phyloP scores from a whole-genome alignment of 139 green algal species.

The Astrephomene gubernaculifera region DNA sequence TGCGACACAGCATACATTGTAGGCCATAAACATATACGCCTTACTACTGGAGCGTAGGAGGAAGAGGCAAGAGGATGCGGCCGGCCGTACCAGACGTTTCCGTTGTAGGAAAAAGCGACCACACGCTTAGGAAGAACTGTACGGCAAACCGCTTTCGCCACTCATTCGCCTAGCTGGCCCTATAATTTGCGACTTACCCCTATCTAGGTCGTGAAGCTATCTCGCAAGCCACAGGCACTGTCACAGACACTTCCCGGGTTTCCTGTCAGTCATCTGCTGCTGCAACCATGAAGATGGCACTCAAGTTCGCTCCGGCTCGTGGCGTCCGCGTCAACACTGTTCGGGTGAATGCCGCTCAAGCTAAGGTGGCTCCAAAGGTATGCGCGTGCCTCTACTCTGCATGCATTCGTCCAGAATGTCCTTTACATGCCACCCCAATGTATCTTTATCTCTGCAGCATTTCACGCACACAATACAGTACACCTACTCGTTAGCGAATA shows the following conservation, averaged over 20 bases:
- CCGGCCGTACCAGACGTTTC: neutral
- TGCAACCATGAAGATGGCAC: slow-evolving; percentile 18
- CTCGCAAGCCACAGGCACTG: neutral
- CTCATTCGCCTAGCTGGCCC: neutral
- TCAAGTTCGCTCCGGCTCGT: slow-evolving; percentile 18
- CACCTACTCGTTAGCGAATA: neutral
- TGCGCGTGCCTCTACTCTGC: neutral
- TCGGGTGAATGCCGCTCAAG: neutral
- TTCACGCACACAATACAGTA: neutral
- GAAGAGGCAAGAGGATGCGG: no score
- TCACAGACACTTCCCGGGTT: neutral
- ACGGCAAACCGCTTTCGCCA: neutral
- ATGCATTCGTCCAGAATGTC: no score
- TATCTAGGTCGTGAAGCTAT: neutral
- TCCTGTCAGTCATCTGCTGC: neutral
- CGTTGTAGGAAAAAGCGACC: neutral
- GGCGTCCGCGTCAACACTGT: neutral
- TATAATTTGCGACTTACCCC: neutral
- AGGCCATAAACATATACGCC: no score
- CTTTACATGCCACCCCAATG: no score
- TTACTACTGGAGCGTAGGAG: no score
- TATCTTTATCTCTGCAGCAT: neutral
- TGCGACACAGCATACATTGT: no score
- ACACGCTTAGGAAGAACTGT: neutral
- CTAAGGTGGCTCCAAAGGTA: neutral